Evolutionary conservation across 805 yeast genomes (phyloP), one percentile per base, ranked within the genome.

Genomic region (Grigorovia humatica): DNA sequence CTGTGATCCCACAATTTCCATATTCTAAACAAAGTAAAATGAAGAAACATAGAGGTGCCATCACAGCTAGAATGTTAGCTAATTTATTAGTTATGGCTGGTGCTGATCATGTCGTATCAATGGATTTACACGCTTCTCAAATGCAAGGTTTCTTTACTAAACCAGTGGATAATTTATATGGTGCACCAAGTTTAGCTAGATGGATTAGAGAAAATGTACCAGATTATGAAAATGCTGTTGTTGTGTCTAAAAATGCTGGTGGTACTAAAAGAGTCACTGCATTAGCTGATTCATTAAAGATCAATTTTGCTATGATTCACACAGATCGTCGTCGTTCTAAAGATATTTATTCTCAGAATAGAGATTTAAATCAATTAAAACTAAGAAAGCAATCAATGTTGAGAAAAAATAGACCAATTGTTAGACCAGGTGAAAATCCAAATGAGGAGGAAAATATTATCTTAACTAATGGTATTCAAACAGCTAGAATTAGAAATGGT

Each of bases 1-100:
- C 97, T 9, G 99, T 93, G 35, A 83, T 93, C 50, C 99, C 99
- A 1, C 95, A 89, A 70, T 95, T 91, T 68, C 99, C 99, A 38
- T 93, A 93, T 73, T 88, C 97, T 12, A 86, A 91, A 69, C 99
- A 93, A 71, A 82, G 91, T 59, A 93, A 95, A 73, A 93, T 93
- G 99, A 93, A 93, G 74, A 93, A 89, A 69, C 98, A 93, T 67
- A 78, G 99, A 70, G 99, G 99, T 51, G 98, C 99, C 43, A 93
- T 93, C 63, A 91, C 99, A 4, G 99, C 99, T 15, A 80, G 98
- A 66, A 87, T 93, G 98, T 77, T 93, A 65, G 98, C 99, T 54
- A 93, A 93, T 61, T 73, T 93, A 64, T 74, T 93, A 56, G 82
- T 89, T 52, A 95, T 93, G 95, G 98, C 99, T 3, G 99, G 99